These are phyloP conservation scores for Haplographium delicatum DNA, from an alignment of 495 filamentous ascomycete species.

Conservation along the genomic window DNA sequence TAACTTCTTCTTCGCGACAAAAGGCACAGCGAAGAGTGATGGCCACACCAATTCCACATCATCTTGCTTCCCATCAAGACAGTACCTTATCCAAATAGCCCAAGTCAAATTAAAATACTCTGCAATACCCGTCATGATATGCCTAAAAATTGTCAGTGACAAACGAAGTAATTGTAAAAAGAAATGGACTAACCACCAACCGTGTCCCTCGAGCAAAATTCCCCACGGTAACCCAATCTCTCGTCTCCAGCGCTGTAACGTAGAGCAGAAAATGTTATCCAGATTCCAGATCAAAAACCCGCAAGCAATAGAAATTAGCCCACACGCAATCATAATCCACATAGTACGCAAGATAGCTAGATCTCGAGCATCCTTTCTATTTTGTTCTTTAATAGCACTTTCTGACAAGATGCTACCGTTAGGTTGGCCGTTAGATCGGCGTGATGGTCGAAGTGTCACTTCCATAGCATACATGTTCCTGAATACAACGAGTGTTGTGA, in stretches of 20 bases:
- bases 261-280: constrained; percentile 74
- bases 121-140: constrained; percentile 40
- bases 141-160: constrained; percentile 22
- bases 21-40: constrained; percentile 28
- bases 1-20: no score
- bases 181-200: constrained; percentile 75
- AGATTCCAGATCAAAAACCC: constrained; percentile 84
- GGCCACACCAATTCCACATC: constrained; percentile 38
- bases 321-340: constrained; percentile 57
- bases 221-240: constrained; percentile 81
- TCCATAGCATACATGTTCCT: constrained; percentile 87
- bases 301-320: constrained; percentile 66
- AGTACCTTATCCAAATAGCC: constrained; percentile 42
- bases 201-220: constrained; percentile 81
- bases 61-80: constrained; percentile 36
- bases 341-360: constrained; percentile 56
- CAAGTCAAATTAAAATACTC: constrained; percentile 41
- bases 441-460: constrained; percentile 56
- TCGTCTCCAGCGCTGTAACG: constrained; percentile 61
- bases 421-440: constrained; percentile 29
- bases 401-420: not conserved
- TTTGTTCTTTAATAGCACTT: constrained; percentile 16
- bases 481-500: constrained; percentile 70
- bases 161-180: not conserved
- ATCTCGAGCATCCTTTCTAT: constrained; percentile 28